Conservation (phyloP, 306 rosid species). For the Amphicarpaea edgeworthii region DNA sequence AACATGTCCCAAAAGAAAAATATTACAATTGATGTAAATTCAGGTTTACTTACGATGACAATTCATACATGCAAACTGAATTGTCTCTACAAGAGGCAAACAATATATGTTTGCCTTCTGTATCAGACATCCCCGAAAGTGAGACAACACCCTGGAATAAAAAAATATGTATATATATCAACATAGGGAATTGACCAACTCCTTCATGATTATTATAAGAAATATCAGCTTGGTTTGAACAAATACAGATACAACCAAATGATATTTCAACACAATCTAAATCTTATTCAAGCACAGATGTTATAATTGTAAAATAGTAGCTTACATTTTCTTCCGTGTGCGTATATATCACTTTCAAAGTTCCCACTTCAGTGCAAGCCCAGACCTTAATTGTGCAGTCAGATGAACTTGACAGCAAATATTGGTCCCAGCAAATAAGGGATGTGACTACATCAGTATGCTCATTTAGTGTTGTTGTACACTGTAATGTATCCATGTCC, state of each 20-base stretch:
- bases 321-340: constrained; percentile 52
- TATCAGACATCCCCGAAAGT: constrained; percentile 48
- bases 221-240: neutral
- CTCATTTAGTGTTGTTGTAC: constrained; percentile 49
- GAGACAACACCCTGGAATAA: constrained; percentile 47
- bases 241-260: neutral
- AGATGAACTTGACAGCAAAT: constrained; percentile 45
- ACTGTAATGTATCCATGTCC: constrained; percentile 54
- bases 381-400: constrained; percentile 53
- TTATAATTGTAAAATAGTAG: neutral
- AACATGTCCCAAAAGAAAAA: neutral
- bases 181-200: neutral
- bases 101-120: constrained; percentile 42
- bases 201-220: constrained; percentile 23
- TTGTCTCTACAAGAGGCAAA: constrained; percentile 52
- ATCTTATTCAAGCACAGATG: neutral
- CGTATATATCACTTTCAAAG: constrained; percentile 44
- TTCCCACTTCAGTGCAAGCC: constrained; percentile 35
- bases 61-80: constrained; percentile 53
- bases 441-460: constrained; percentile 57
- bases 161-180: no score
- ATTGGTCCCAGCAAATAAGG: constrained; percentile 55
- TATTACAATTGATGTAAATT: neutral
- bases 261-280: neutral
- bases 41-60: constrained; percentile 57